These are phyloP conservation scores for Zygotorulaspora mrakii DNA, from an alignment of 1,139 yeast species.

Conservation along the genomic window DNA sequence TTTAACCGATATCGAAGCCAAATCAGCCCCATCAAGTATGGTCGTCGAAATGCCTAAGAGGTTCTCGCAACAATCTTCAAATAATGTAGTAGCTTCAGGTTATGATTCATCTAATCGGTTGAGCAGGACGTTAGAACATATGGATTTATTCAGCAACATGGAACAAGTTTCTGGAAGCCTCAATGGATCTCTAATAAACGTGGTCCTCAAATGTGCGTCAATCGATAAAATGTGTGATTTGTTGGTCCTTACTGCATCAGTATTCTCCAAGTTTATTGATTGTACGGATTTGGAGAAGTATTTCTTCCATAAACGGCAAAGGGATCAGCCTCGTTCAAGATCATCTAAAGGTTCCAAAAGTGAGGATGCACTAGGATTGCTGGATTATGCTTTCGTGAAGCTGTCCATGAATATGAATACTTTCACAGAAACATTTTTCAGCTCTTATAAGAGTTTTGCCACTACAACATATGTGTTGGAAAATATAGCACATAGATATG, in stretches of 20 bases:
- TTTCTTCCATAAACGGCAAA: slow-evolving; percentile 31
- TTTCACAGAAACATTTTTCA: slow-evolving; percentile 60
- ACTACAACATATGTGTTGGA: slow-evolving; percentile 50
- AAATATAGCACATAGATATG: slow-evolving; percentile 49
- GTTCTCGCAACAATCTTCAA: slow-evolving; percentile 31
- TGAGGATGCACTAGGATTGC: slow-evolving; percentile 26
- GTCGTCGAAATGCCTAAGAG: slow-evolving; percentile 47
- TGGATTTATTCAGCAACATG: slow-evolving; percentile 36
- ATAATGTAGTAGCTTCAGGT: slow-evolving; percentile 12
- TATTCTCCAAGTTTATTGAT: slow-evolving; percentile 49
- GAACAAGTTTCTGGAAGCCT: slow-evolving; percentile 29
- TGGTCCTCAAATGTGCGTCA: slow-evolving; percentile 58
- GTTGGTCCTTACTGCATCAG: slow-evolving; percentile 57
- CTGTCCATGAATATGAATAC: slow-evolving; percentile 56
- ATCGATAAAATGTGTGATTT: slow-evolving; percentile 59
- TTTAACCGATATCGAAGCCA: slow-evolving; percentile 37
- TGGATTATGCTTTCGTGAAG: slow-evolving; percentile 41
- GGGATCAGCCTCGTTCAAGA: slow-evolving; percentile 9
- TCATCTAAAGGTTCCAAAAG: slow-evolving; percentile 10
- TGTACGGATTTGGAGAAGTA: slow-evolving; percentile 43
- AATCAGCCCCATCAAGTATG: slow-evolving; percentile 44
- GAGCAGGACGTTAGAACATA: slow-evolving; percentile 35
- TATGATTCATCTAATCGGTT: slow-evolving; percentile 27
- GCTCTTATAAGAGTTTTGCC: slow-evolving; percentile 61
- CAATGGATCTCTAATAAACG: slow-evolving; percentile 39